These are phyloP conservation scores for Blastobotrys niveus DNA, from an alignment of 1,139 yeast species.

Conservation along the genomic window DNA sequence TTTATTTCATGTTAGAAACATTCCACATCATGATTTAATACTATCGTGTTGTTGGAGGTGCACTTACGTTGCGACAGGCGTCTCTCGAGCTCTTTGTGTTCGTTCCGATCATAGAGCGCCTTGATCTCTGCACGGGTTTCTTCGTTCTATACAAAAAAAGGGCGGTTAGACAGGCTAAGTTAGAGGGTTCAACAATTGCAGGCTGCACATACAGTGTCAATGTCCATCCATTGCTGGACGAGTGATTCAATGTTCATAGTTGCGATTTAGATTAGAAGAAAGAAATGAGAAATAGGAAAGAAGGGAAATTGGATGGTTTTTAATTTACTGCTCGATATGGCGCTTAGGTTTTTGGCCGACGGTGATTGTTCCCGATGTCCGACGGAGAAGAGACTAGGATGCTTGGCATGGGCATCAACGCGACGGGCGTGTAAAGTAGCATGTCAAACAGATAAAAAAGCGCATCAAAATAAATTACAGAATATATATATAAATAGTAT, in stretches of 20 bases:
- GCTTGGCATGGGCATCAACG: background rate
- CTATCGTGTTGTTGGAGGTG: no score
- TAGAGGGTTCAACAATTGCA: no score
- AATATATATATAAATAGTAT: background rate
- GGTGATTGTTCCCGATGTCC: no score
- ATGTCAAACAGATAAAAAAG: background rate
- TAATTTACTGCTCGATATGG: no score
- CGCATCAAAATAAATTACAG: background rate
- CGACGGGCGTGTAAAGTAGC: background rate
- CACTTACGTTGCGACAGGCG: slow-evolving; percentile 40
- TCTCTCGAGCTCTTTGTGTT: slow-evolving; percentile 45
- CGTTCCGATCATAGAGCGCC: slow-evolving; percentile 38
- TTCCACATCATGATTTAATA: background rate
- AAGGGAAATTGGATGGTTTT: background rate
- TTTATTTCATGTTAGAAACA: background rate
- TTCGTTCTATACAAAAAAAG: slow-evolving; percentile 39
- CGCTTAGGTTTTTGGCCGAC: no score
- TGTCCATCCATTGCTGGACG: slow-evolving; percentile 46
- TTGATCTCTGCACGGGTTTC: slow-evolving; percentile 52
- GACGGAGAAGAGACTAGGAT: no score
- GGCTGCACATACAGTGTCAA: slow-evolving; percentile 37
- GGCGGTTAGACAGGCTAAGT: background rate
- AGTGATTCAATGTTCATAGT: slow-evolving; percentile 29
- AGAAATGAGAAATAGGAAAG: background rate
- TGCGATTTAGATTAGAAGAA: background rate